Percentiles rank a stretch among this genome's conserved stretches.
Conservation (phyloP, 257 asterid genomes). For the Verbena officinalis region DNA sequence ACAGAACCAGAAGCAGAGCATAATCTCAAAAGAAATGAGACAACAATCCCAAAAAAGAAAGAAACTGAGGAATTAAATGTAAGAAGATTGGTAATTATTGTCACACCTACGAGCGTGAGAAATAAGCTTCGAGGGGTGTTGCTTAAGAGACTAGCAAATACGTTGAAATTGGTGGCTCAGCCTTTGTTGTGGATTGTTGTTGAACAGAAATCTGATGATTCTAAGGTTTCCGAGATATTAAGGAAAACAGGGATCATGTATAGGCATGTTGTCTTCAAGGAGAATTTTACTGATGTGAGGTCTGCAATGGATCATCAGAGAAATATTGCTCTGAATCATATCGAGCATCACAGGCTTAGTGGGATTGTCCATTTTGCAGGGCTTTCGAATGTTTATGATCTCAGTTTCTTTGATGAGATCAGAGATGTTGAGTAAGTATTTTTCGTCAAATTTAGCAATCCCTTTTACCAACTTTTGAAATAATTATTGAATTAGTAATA, state of each 20-base stretch:
- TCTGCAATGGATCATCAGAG: constrained; percentile 85
- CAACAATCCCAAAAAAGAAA: constrained; percentile 16
- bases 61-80: constrained; percentile 32
- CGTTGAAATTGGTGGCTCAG: constrained; percentile 70
- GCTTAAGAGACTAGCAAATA: constrained; percentile 63
- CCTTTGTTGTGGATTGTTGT: constrained; percentile 90
- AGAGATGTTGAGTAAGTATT: constrained; percentile 75
- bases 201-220: constrained; percentile 59
- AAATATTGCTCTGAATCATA: constrained; percentile 81
- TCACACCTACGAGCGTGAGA: constrained; percentile 65
- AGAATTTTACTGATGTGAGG: constrained; percentile 61
- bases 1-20: constrained; percentile 29
- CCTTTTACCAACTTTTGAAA: too few relatives aligned
- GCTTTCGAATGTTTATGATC: constrained; percentile 76
- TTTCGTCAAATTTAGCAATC: neutral
- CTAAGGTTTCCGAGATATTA: constrained; percentile 65
- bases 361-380: constrained; percentile 93
- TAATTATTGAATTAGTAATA: too few relatives aligned
- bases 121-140: constrained; percentile 45
- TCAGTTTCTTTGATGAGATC: constrained; percentile 73
- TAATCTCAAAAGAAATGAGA: neutral
- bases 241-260: constrained; percentile 81
- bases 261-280: constrained; percentile 81
- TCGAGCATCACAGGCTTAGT: constrained; percentile 83
- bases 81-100: constrained; percentile 57